Conservation (phyloP, 306 rosid genomes). For the Cicer cuneatum region DNA sequence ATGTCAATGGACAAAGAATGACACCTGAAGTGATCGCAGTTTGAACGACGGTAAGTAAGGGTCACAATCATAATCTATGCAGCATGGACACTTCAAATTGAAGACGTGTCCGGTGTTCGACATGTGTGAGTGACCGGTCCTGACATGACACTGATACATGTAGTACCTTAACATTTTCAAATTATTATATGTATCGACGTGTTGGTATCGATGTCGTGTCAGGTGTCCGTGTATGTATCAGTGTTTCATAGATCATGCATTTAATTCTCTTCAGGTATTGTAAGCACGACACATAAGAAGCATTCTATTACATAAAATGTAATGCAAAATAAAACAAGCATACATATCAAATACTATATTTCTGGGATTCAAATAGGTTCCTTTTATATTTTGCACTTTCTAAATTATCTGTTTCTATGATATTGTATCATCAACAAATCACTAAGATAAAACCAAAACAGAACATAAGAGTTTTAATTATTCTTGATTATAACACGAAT, state of each 20-base stretch:
- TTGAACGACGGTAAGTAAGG: conserved; percentile 31
- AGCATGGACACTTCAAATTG: not conserved
- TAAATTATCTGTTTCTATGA: not conserved
- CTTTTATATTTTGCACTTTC: not conserved
- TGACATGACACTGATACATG: too few species aligned
- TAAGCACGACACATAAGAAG: conserved; percentile 17
- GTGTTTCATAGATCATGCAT: not conserved
- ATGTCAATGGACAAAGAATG: conserved; percentile 71
- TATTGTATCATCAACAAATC: conserved; percentile 6
- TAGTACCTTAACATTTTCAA: too few species aligned
- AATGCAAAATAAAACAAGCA: conserved; percentile 33
- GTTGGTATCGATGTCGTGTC: too few species aligned
- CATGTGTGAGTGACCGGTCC: too few species aligned
- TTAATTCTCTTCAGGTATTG: conserved; percentile 29
- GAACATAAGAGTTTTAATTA: not conserved
- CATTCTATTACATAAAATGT: conserved; percentile 12
- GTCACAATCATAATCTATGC: not conserved
- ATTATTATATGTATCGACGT: too few species aligned
- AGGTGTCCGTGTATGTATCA: not conserved
- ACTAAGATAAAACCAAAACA: conserved; percentile 25
- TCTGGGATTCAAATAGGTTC: conserved; percentile 9
- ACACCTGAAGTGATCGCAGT: conserved; percentile 68
- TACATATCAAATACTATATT: not conserved
- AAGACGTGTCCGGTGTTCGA: not conserved
- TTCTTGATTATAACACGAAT: not conserved